Base-by-base conservation (phyloP, 169 alveolate genomes). In the Cryptosporidium meleagridis region DNA sequence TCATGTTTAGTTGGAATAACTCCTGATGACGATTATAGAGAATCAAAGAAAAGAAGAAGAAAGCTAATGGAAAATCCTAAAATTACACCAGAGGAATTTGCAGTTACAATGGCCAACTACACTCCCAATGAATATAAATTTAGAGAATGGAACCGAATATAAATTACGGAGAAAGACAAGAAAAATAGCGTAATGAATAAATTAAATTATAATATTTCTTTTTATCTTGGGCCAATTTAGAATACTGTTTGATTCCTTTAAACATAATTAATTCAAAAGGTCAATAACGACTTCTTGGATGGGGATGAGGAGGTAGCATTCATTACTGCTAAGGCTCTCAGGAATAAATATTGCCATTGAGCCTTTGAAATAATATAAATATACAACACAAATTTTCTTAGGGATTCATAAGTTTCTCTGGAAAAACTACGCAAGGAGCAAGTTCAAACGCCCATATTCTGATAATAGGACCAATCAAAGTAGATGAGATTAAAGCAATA, bases 391-490 rank as follows among this genome's bases (percentile, higher is more conserved):
- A 65, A 16, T 65, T 65, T 65, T n/a, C 3, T 65, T 9, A 37
- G 33, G 72, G 72, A 29, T 65, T 65, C 67, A 55, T 26, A 65
- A 65, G 51, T 29, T 65, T 65, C 18, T 51, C 85, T 21, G 85
- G 70, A 10, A 72, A 72, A n/a, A 72, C 85, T n/a, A 41, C 73
- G 21, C 89, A 80, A 7, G 89, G 75, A 62, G 70, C 35, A 18
- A 80, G 41, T 26, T 62, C 65, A 62, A 80, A 80, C 23, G 89
- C 89, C 89, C 89, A 80, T 26, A 80, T 62, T 80, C 89, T 80
- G 35, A 80, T 51, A 44, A 80, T 41, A 6, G 89, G 89, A 18
- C 89, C 89, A 48, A 65, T 21, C 26, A 80, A 14, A 31, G 41
- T 37, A 33, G 61, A 59, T 31, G 48, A 21, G 8, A 67, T 44